Conservation (phyloP, 768 basidiomycete species). For the Pholiota microspora region DNA sequence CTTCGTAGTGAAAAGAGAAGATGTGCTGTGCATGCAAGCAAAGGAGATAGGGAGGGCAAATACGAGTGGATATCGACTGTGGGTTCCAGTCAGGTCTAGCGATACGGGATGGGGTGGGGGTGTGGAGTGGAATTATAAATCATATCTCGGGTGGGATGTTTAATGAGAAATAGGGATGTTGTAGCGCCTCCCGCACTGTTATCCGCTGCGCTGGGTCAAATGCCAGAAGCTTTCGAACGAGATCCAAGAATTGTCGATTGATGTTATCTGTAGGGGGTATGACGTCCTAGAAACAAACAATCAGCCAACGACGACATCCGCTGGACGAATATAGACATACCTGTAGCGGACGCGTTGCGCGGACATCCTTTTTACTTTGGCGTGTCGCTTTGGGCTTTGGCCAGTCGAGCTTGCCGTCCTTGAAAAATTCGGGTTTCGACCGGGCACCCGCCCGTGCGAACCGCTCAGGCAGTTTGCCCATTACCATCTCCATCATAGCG, state of each 20-base stretch:
- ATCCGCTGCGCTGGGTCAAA: slow-evolving; percentile 91
- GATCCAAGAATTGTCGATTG: slow-evolving; percentile 82
- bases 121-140: slow-evolving; percentile 14
- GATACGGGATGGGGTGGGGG: slow-evolving; percentile 3
- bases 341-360: slow-evolving; percentile 72
- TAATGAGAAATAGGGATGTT: slow-evolving; percentile 82
- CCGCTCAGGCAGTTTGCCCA: slow-evolving; percentile 94
- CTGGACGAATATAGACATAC: slow-evolving; percentile 42
- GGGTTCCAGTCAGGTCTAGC: slow-evolving; percentile 16
- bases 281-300: slow-evolving; percentile 59
- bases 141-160: slow-evolving; percentile 69
- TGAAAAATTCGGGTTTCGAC: slow-evolving; percentile 92
- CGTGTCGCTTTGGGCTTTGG: slow-evolving; percentile 85
- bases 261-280: slow-evolving; percentile 73
- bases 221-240: slow-evolving; percentile 82
- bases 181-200: slow-evolving; percentile 83
- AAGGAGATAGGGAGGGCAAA: slow-evolving; percentile 22
- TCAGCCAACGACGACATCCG: slow-evolving; percentile 8
- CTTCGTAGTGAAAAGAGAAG: slow-evolving; percentile 23
- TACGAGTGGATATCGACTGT: slow-evolving; percentile 1
- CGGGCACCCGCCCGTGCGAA: slow-evolving; percentile 75
- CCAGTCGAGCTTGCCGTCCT: slow-evolving; percentile 85
- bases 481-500: slow-evolving; percentile 99
- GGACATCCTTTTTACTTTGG: slow-evolving; percentile 93
- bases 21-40: slow-evolving; percentile 18